Base-by-base conservation (phyloP, 306 rosid genomes). In the Quercus cerris region DNA sequence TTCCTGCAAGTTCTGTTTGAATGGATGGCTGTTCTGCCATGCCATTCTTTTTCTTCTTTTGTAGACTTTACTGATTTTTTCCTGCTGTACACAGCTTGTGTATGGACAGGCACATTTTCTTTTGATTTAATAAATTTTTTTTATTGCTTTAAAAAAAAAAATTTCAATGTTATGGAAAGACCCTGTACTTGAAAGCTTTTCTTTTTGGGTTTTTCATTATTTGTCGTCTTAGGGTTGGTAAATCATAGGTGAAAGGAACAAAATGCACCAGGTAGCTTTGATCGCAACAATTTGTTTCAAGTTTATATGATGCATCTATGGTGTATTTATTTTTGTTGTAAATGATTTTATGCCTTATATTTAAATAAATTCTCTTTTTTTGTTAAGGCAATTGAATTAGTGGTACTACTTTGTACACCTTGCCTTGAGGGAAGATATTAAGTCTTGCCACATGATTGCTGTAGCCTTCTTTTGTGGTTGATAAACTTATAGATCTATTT, bases 401-500 rank as follows among this genome's bases (percentile, higher is more conserved):
- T 10, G 20, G 66, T 31, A 14, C 30, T 63, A 25, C 19, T 38
- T 80, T 41, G 74, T 79, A 56, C 67, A 78, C 76, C 25, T 85
- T 54, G 25, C 71, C 51, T 19, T 75, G 63, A 70, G 63, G 70
- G 52, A 38, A 79, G 30, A 77, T 62, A 79, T 51, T 35, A 13
- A 51, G 51, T 30, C 54, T 35, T 77, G 77, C 33, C 57, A 76
- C 73, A 58, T 72, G 70, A 55, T 78, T 83, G 70, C 56, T 78
- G 57, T 54, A 57, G 35, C 67, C 38, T 71, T 73, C 51, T 13
- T 72, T 15, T 82, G 64, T 74, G 56, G 46, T 28, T 77, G 74
- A 55, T 75, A 46, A 54, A 62, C 67, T 51, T 10, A 22, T 73
- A 74, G 61, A 63, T 81, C 57, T 46, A 71, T 77, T 85, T 84